phyloP scores from a whole-genome alignment of 257 asterid species.

The Solanum peruvianum region DNA sequence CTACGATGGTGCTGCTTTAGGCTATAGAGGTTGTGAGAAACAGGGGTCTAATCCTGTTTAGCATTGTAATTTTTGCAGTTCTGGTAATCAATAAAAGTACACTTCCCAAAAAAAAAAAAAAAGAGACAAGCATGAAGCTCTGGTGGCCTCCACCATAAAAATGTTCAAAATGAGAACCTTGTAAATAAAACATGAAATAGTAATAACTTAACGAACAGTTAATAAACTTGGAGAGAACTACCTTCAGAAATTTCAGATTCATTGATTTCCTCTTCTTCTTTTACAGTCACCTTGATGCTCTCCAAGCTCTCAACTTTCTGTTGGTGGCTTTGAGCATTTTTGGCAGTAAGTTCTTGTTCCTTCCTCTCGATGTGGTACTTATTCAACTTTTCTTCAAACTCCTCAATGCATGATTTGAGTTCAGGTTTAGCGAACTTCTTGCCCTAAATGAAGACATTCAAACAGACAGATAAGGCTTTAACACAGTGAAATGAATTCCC shows the following conservation, averaged over 20 bases:
- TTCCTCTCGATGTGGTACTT: constrained; percentile 69
- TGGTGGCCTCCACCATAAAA: not conserved
- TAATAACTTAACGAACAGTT: not conserved
- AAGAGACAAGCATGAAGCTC: not conserved
- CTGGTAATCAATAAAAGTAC: not conserved
- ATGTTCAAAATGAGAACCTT: not conserved
- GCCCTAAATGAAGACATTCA: constrained; percentile 33
- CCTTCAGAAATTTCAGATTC: constrained; percentile 75
- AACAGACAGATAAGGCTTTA: not conserved
- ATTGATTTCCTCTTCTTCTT: constrained; percentile 34
- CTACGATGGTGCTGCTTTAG: not conserved
- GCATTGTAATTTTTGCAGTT: not conserved
- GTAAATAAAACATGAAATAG: not conserved
- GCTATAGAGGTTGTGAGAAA: not conserved
- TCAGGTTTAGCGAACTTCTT: constrained; percentile 93
- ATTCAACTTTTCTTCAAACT: constrained; percentile 73
- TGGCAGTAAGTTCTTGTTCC: constrained; percentile 67
- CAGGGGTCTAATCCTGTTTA: not conserved
- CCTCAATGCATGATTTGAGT: constrained; percentile 69
- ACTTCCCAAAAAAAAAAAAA: not conserved
- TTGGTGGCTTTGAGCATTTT: constrained; percentile 76
- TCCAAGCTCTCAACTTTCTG: constrained; percentile 41
- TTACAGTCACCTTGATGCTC: constrained; percentile 21
- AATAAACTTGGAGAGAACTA: constrained; percentile 3
- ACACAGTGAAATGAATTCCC: not conserved